Conservation (phyloP, 352 stramenopile genomes). For the Phytopythium delawarense region DNA sequence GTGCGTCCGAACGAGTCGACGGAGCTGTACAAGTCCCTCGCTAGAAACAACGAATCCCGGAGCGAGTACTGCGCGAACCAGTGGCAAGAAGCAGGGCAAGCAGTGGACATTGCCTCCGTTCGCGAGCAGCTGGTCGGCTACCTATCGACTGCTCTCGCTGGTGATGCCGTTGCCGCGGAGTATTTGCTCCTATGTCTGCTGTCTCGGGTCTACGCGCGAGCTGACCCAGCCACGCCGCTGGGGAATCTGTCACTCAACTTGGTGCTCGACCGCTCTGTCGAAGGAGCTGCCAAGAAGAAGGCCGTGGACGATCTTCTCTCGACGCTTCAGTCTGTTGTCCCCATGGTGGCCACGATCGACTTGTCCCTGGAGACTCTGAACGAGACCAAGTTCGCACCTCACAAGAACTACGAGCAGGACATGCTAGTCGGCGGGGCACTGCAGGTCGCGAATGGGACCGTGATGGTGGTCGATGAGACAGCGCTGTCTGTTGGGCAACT, state of each 20-base stretch:
- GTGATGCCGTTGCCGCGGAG: slow-evolving; percentile 56
- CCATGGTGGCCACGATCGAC: slow-evolving; percentile 44
- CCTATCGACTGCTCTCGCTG: slow-evolving; percentile 29
- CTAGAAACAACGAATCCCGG: slow-evolving; percentile 29
- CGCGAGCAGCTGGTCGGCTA: slow-evolving; percentile 40
- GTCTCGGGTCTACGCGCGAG: slow-evolving; percentile 67
- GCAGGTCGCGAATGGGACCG: slow-evolving; percentile 64
- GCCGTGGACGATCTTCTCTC: slow-evolving; percentile 23
- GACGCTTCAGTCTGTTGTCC: slow-evolving; percentile 44
- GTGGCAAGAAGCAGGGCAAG: slow-evolving; percentile 24
- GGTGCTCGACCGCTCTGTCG: slow-evolving; percentile 19
- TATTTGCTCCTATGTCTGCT: slow-evolving; percentile 69
- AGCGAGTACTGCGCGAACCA: slow-evolving; percentile 30
- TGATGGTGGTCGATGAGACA: slow-evolving; percentile 67
- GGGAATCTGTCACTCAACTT: slow-evolving; percentile 77
- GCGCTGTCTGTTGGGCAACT: slow-evolving; percentile 56
- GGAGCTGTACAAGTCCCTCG: slow-evolving; percentile 24
- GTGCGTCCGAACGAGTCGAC: slow-evolving; percentile 41
- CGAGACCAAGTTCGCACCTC: slow-evolving; percentile 49
- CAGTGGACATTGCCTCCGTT: slow-evolving; percentile 17
- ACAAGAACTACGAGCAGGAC: slow-evolving; percentile 79
- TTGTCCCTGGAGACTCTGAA: slow-evolving; percentile 65
- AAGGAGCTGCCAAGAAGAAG: slow-evolving; percentile 12
- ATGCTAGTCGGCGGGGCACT: slow-evolving; percentile 42
- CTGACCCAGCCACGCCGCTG: slow-evolving; percentile 54